These are phyloP conservation scores for Tetracladium marchalianum DNA, from an alignment of 495 filamentous ascomycete genomes.

Conservation along the genomic window DNA sequence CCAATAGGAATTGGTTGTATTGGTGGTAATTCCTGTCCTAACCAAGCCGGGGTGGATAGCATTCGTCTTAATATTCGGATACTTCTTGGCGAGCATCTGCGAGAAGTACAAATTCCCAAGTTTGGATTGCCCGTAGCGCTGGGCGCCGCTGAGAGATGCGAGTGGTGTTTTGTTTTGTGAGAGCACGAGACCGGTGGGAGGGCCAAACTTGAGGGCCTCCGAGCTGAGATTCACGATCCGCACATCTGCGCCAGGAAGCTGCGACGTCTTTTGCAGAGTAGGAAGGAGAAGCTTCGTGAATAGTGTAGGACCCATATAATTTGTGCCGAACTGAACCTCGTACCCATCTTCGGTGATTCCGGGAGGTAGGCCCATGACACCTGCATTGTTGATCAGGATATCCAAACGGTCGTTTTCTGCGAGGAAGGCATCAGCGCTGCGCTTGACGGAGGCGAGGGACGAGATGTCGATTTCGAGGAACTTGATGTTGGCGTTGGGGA, in stretches of 20 bases:
- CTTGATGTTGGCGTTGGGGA: conserved; percentile 1
- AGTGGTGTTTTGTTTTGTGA: no score
- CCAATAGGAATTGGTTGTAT: conserved; percentile 15
- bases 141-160: not conserved
- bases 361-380: conserved; percentile 47
- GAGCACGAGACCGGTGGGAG: no score
- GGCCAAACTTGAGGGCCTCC: conserved; percentile 18
- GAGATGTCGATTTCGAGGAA: conserved; percentile 12
- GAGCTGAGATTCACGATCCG: conserved; percentile 32
- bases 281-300: conserved; percentile 56
- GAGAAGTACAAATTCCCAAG: conserved; percentile 37
- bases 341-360: conserved; percentile 46
- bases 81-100: conserved; percentile 43
- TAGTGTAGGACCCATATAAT: conserved; percentile 60
- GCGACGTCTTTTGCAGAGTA: conserved; percentile 33
- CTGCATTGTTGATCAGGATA: conserved; percentile 60
- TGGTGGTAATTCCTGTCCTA: conserved; percentile 2
- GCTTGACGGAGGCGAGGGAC: conserved; percentile 5
- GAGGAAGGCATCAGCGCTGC: conserved; percentile 1
- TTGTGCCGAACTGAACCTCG: conserved; percentile 61
- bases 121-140: conserved; percentile 17
- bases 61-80: conserved; percentile 45
- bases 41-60: conserved; percentile 60
- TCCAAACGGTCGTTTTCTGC: conserved; percentile 29
- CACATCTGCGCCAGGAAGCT: conserved; percentile 27